Conservation (phyloP, 2,329 filamentous ascomycete genomes). For the Talaromyces sp. region DNA sequence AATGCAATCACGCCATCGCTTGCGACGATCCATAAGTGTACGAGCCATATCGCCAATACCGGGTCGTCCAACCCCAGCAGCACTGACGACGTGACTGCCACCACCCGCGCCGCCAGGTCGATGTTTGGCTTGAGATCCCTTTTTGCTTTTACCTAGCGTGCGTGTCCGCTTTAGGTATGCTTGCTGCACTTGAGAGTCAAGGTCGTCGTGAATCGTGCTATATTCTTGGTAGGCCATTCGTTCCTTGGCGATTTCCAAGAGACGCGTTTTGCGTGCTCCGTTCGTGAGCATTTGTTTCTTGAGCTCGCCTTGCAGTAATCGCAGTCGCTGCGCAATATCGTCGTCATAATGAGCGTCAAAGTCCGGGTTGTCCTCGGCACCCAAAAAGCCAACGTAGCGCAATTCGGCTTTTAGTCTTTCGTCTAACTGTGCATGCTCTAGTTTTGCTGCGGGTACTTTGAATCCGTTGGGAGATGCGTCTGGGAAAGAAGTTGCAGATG, state of each 20-base stretch:
- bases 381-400: conserved; percentile 81
- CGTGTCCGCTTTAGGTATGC: conserved; percentile 94
- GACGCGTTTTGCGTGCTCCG: conserved; percentile 78
- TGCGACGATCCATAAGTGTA: conserved; percentile 84
- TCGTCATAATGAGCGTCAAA: conserved; percentile 91
- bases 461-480: conserved; percentile 71
- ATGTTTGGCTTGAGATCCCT: conserved; percentile 62
- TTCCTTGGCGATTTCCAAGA: conserved; percentile 83
- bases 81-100: conserved; percentile 53
- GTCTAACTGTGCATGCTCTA: conserved; percentile 82
- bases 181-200: conserved; percentile 89
- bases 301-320: conserved; percentile 75
- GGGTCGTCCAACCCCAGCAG: conserved; percentile 45
- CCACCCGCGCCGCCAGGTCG: conserved; percentile 64
- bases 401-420: conserved; percentile 89
- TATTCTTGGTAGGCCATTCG: conserved; percentile 96
- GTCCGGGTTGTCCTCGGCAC: conserved; percentile 63
- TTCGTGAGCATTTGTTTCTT: conserved; percentile 81
- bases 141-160: conserved; percentile 89
- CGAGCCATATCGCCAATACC: conserved; percentile 84
- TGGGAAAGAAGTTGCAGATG: conserved; percentile 72
- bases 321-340: conserved; percentile 83
- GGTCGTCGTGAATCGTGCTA: conserved; percentile 90
- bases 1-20: conserved; percentile 86
- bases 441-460: conserved; percentile 71